phyloP scores from a whole-genome alignment of 192 early-diverging fungal genomes.

The Dissophora globulifera region DNA sequence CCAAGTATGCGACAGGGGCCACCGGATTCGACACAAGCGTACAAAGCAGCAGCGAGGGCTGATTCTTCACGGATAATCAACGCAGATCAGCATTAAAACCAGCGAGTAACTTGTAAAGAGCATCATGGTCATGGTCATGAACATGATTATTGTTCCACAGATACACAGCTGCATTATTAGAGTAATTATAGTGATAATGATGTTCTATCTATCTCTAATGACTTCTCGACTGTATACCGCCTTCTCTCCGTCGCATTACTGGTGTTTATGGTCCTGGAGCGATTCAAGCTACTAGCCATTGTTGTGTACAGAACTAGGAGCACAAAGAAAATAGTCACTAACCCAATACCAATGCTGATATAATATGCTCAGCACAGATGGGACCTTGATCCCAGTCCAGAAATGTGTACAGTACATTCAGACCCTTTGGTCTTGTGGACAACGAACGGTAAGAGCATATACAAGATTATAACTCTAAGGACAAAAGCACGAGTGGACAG shows the following conservation, averaged over 20 bases:
- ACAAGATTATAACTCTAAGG: slow-evolving; percentile 31
- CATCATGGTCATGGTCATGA: no score
- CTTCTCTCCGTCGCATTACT: neutral
- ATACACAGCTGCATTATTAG: no score
- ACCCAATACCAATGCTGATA: slow-evolving; percentile 17
- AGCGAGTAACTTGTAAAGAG: neutral
- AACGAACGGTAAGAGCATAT: slow-evolving; percentile 50
- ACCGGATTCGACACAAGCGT: neutral
- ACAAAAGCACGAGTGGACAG: slow-evolving; percentile 30
- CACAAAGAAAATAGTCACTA: slow-evolving; percentile 29
- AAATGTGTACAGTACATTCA: slow-evolving; percentile 53
- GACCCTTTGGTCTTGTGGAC: slow-evolving; percentile 23
- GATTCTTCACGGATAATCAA: neutral
- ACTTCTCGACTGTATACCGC: neutral
- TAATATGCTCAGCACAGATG: slow-evolving; percentile 25
- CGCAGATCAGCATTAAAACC: neutral
- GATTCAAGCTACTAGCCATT: slow-evolving; percentile 9
- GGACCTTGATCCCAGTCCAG: slow-evolving; percentile 45
- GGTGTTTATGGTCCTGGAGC: neutral
- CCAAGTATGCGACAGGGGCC: neutral
- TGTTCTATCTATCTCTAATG: no score
- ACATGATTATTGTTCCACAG: no score
- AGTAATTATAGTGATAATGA: no score
- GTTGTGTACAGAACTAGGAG: slow-evolving; percentile 31
- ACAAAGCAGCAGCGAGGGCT: neutral